Evolutionary conservation across 108 stramenopile genomes (phyloP), one percentile per base, ranked within the genome.

Genomic region (Fragilariopsis cylindrus): DNA sequence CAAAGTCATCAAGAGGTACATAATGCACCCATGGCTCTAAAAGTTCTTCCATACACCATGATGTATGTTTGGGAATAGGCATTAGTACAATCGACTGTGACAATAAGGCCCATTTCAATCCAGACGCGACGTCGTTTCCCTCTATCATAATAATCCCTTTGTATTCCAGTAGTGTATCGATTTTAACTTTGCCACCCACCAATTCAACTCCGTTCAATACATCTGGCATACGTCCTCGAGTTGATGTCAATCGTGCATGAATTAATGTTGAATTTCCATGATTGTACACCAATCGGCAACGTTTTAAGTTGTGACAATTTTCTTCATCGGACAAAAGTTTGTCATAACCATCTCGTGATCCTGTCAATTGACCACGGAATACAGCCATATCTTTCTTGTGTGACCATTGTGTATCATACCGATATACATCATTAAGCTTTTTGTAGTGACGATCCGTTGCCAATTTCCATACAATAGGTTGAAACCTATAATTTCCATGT

Each of bases 61-160:
- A 90, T 6, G 81, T 89, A 48, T 80, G 77, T 48, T 83, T 83
- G 40, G 89, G 89, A 40, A 71, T 64, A 7, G 92, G 82, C 92
- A 92, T 90, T 9, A 92, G 68, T 8, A 92, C 92, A 4, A 92
- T 84, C 9, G 87, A 88, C 58, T 86, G 82, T 1, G 84, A 85
- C 42, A 81, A 67, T 12, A 92, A 68, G 4, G 84, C 76, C 92
- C 92, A 92, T 72, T 88, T 88, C 39, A 92, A 76, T 1, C 89
- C 92, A n/a, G 86, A 84, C 7, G 92, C 89, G 40, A 92, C 87
- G 70, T 92, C 92, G 67, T 92, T 90, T 48, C 92, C 92, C 73
- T 92, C 89, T 11, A 90, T 68, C 77, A 84, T 85, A 19, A 91
- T 81, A 48, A 91, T 72, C 40, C 74, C 87, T 73, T 87, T 87